Evolutionary conservation across 31 red algal genomes (phyloP), one percentile per base, ranked within the genome.

Genomic region (Endocladia muricata): DNA sequence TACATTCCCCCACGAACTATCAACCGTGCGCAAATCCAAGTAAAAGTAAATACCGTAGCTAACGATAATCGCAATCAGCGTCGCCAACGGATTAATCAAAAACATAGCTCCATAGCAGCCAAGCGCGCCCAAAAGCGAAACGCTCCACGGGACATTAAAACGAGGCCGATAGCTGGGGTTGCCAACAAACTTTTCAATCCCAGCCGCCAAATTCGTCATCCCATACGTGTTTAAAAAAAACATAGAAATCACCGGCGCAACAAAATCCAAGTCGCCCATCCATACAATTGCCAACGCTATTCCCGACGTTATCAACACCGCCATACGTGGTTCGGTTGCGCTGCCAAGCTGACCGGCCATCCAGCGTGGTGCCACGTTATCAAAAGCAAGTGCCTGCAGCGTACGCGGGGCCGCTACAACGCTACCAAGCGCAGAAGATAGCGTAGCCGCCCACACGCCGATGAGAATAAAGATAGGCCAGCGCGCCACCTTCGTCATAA

Each of bases 221-320:
- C 34, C 67, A 37, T 71, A 71, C 35, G 36, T 71, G 36, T 19
- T 37, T 9, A 71, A 37, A 37, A 71, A 71, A 37, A 71, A 71
- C 67, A 71, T 71, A 22, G 67, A 54, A 9, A 71, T 43, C 8
- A 71, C 28, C 38, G 67, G 67, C 9, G 67, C 67, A 37, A 71
- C 26, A 8, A 25, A 22, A 37, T 71, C 38, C 9, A 71, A 37
- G 11, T 71, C 67, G 38, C 36, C 67, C 11, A 71, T 8, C 11
- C 9, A 13, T 7, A 71, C 35, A 9, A 9, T 51, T 11, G 26
- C 13, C 13, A 54, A 37, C 13, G 67, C 67, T 8, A 71, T 54
- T 7, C 13, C 11, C 9, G 9, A 19, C 13, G 67, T 52, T 8
- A 71, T 15, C 8, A 42, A 8, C 35, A 51, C 13, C 13, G 13